Evolutionary conservation across 495 filamentous ascomycete species (phyloP).

Genomic region (Amorphotheca resinae): DNA sequence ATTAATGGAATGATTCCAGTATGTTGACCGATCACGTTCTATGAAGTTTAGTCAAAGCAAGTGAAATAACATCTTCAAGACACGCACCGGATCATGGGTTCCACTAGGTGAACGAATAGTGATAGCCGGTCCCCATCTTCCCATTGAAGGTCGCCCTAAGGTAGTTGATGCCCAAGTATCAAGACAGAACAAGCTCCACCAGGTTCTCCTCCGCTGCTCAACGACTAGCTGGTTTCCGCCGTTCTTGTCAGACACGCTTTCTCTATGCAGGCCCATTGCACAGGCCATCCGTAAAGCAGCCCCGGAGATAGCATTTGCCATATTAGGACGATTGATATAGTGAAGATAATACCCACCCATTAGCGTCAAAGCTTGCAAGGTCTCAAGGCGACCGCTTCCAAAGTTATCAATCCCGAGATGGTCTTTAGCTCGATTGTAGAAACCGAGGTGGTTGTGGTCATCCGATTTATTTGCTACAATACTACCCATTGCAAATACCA

Average conservation of each 20-base stretch:
- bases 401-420: constrained; percentile 56
- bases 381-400: constrained; percentile 57
- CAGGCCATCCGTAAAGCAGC: constrained; percentile 59
- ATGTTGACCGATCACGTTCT: constrained; percentile 39
- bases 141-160: constrained; percentile 65
- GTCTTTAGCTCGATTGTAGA: constrained; percentile 58
- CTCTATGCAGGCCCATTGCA: constrained; percentile 63
- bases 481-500: constrained; percentile 69
- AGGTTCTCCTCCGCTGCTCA: constrained; percentile 58
- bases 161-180: constrained; percentile 72
- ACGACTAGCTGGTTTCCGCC: constrained; percentile 39
- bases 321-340: constrained; percentile 67
- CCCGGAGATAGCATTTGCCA: constrained; percentile 55
- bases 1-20: constrained; percentile 57
- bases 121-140: constrained; percentile 59
- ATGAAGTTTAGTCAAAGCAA: neutral
- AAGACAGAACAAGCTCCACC: constrained; percentile 72
- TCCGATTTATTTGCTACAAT: constrained; percentile 58
- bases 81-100: constrained; percentile 14
- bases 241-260: constrained; percentile 39
- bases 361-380: constrained; percentile 55
- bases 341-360: constrained; percentile 71
- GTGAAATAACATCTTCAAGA: neutral
- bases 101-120: constrained; percentile 54
- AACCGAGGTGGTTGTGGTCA: constrained; percentile 58